Base-by-base conservation (phyloP, 2,329 filamentous ascomycete species). In the Thelonectria blattea region DNA sequence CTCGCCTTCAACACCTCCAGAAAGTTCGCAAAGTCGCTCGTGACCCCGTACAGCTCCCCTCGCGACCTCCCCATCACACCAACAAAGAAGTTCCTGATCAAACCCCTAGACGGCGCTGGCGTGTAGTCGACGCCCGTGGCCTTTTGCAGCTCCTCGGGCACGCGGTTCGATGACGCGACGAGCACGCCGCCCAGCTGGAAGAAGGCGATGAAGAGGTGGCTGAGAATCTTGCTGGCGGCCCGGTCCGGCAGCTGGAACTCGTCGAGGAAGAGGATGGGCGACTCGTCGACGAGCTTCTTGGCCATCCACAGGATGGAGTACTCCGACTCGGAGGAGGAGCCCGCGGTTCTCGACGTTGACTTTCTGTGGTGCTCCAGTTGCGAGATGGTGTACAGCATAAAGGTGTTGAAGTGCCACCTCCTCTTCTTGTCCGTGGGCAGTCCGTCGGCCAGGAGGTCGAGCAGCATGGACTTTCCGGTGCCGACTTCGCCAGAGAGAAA, bases 201-300 rank as follows among this genome's bases (percentile, higher is more conserved):
- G 76, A 94, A 94, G 2, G 85, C 83, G 7, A 91, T 91, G 73
- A 95, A 88, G 2, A 95, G 81, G 68, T 91, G 90, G 61, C 89
- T 91, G 62, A 95, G 78, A 48, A 94, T 91, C 74, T 93, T 94
- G 68, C 87, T 90, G 2, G 90, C 85, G 2, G 88, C 90, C 65
- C 89, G 83, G 74, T 94, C 91, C 0, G 91, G 91, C 39, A 95
- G 82, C 71, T 95, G 91, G 63, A 95, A 94, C 72, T 95, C 91
- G 67, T 94, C 91, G 2, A 94, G 76, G 68, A 95, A 95, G 14
- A 94, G 75, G 34, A 94, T 90, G 0, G 91, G 91, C 11, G 87
- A 90, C 12, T 85, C 88, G 56, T 91, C 85, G 12, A 93, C 85
- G 71, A 93, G 85, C 60, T 93, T 90, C 68, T 88, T 87, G 32